These are phyloP conservation scores for Picea sitchensis DNA, from an alignment of 75 land plant species.

Conservation along the genomic window DNA sequence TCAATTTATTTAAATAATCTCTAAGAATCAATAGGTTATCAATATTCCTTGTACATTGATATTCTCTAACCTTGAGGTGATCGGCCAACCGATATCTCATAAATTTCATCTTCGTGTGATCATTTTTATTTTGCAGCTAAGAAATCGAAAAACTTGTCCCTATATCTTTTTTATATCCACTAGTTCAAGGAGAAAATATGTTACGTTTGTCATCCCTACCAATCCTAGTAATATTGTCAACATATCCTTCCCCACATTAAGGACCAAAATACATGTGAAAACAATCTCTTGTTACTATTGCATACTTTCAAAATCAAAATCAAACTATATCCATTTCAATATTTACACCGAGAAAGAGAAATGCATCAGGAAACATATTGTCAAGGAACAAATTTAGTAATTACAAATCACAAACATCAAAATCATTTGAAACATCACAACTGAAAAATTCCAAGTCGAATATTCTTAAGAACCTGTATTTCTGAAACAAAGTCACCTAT, in stretches of 20 bases:
- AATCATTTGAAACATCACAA: no score
- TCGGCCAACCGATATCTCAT: background rate
- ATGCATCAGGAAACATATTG: background rate
- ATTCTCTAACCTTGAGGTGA: background rate
- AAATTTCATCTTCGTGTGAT: background rate
- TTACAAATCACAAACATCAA: constrained; percentile 19
- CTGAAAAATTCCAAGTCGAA: no score
- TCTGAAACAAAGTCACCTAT: constrained; percentile 16
- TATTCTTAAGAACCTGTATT: background rate
- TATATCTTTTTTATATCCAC: constrained; percentile 1
- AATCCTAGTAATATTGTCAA: constrained; percentile 71
- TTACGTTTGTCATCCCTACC: constrained; percentile 97
- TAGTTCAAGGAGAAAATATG: constrained; percentile 74
- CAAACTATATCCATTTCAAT: background rate
- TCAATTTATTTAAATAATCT: no score
- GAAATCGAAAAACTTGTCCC: background rate
- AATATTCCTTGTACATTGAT: background rate
- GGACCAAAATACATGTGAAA: constrained; percentile 3
- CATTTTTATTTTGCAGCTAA: background rate
- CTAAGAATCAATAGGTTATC: background rate
- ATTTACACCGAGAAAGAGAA: background rate
- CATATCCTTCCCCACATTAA: constrained; percentile 45
- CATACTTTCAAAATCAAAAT: constrained; percentile 7
- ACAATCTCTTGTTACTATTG: background rate
- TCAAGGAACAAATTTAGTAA: constrained; percentile 65